Evolutionary conservation across 2,329 filamentous ascomycete species (phyloP).

Genomic region (Sporothrix sp.): DNA sequence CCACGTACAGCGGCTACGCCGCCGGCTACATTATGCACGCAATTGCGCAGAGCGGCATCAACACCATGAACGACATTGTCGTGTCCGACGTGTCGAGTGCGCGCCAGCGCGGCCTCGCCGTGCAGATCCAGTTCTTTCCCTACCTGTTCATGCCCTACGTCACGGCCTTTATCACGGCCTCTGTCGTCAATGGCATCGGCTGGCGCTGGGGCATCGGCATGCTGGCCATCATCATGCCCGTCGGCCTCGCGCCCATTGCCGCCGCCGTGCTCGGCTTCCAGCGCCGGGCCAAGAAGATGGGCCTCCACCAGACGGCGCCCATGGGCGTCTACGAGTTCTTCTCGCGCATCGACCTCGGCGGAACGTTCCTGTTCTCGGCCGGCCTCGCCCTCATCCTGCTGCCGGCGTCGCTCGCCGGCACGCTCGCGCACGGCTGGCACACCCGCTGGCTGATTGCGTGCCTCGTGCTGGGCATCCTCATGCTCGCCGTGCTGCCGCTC

Average conservation of each 20-base stretch:
- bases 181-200: slow-evolving; percentile 26
- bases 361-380: slow-evolving; percentile 36
- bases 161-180: slow-evolving; percentile 38
- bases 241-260: slow-evolving; percentile 41
- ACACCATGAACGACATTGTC: slow-evolving; percentile 53
- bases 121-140: slow-evolving; percentile 41
- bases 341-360: slow-evolving; percentile 31
- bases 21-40: slow-evolving; percentile 49
- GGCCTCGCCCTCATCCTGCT: slow-evolving; percentile 40
- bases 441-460: slow-evolving; percentile 33
- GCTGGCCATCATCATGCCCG: slow-evolving; percentile 44
- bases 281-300: slow-evolving; percentile 36
- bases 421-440: slow-evolving; percentile 31
- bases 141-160: slow-evolving; percentile 49
- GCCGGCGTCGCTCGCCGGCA: slow-evolving; percentile 36
- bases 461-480: slow-evolving; percentile 26
- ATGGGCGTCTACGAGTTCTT: slow-evolving; percentile 27
- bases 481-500: slow-evolving; percentile 33
- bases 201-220: slow-evolving; percentile 52
- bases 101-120: slow-evolving; percentile 41
- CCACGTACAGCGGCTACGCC: slow-evolving; percentile 41
- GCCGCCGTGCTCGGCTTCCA: slow-evolving; percentile 40
- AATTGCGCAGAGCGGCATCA: slow-evolving; percentile 48
- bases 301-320: slow-evolving; percentile 23
- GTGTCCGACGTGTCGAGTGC: slow-evolving; percentile 49